Percentiles rank a stretch among this genome's conserved stretches.
Conservation (phyloP, 768 basidiomycete genomes). For the Amanita subjunquillea region DNA sequence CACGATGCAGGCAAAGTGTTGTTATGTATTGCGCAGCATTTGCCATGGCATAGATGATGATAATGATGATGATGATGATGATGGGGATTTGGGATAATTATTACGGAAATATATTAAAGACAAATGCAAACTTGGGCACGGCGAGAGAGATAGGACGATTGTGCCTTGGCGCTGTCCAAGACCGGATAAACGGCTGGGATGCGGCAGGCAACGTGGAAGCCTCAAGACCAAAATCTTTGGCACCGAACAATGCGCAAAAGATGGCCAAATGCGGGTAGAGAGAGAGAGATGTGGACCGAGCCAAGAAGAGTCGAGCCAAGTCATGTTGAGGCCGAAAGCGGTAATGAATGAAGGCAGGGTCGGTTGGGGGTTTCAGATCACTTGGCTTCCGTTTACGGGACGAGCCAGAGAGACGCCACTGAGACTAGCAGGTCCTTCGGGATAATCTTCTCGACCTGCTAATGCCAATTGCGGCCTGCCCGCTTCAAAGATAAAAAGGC, state of each 20-base stretch:
- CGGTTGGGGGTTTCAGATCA: neutral
- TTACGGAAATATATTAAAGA: too few species aligned
- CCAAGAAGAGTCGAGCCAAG: neutral
- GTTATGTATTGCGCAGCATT: too few species aligned
- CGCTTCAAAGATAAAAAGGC: constrained; percentile 23
- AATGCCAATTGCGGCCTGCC: constrained; percentile 5
- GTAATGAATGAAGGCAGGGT: constrained; percentile 3
- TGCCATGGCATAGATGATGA: too few species aligned
- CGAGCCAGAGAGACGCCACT: constrained; percentile 4
- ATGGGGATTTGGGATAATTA: too few species aligned
- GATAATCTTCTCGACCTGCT: constrained; percentile 5
- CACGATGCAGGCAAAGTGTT: too few species aligned
- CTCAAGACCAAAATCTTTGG: neutral
- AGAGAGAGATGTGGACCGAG: neutral
- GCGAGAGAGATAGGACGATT: neutral
- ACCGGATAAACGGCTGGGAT: neutral
- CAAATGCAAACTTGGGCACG: too few species aligned
- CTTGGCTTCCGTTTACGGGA: neutral
- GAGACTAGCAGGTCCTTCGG: constrained; percentile 4
- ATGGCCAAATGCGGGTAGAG: neutral
- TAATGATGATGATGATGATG: too few species aligned
- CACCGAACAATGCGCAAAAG: neutral
- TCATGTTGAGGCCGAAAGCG: neutral
- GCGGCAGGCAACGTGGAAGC: neutral
- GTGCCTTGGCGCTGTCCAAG: neutral